phyloP scores from a whole-genome alignment of 768 basidiomycete species.

The Leccinum pellstonianum region DNA sequence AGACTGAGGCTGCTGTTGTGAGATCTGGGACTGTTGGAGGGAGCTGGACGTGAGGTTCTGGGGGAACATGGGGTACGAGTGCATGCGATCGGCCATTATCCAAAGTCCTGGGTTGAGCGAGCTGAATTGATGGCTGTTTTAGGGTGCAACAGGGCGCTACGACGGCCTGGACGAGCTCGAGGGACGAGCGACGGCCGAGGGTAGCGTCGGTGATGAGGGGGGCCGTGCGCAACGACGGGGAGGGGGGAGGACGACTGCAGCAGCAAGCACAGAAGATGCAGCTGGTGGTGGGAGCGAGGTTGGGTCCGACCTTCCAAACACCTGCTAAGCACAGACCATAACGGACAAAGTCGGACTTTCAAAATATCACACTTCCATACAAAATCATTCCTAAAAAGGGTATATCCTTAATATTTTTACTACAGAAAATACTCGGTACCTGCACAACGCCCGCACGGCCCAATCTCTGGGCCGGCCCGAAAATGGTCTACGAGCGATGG shows the following conservation, averaged over 20 bases:
- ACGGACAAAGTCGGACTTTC: conserved; percentile 36
- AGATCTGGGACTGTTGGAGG: conserved; percentile 41
- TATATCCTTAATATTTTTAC: conserved; percentile 16
- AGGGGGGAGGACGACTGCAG: conserved; percentile 34
- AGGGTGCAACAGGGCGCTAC: conserved; percentile 27
- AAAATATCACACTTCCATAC: conserved; percentile 25
- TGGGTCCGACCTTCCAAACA: conserved; percentile 44
- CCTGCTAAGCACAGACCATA: conserved; percentile 40
- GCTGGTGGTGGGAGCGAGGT: conserved; percentile 60
- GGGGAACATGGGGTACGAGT: conserved; percentile 55
- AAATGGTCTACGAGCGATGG: neutral
- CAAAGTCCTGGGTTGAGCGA: conserved; percentile 28
- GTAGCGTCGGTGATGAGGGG: conserved; percentile 27
- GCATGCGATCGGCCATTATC: conserved; percentile 63
- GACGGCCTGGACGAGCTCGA: conserved; percentile 23
- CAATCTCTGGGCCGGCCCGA: neutral
- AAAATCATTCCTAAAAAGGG: conserved; percentile 15
- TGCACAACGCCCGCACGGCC: neutral
- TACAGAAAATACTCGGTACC: conserved; percentile 17
- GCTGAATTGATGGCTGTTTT: conserved; percentile 32
- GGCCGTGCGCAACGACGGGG: conserved; percentile 49
- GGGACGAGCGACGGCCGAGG: conserved; percentile 23
- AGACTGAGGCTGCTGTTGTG: conserved; percentile 46
- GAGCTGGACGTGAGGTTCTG: conserved; percentile 45
- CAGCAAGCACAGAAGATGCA: conserved; percentile 37